phyloP scores from a whole-genome alignment of 768 basidiomycete genomes.

The Podaxis sp. region DNA sequence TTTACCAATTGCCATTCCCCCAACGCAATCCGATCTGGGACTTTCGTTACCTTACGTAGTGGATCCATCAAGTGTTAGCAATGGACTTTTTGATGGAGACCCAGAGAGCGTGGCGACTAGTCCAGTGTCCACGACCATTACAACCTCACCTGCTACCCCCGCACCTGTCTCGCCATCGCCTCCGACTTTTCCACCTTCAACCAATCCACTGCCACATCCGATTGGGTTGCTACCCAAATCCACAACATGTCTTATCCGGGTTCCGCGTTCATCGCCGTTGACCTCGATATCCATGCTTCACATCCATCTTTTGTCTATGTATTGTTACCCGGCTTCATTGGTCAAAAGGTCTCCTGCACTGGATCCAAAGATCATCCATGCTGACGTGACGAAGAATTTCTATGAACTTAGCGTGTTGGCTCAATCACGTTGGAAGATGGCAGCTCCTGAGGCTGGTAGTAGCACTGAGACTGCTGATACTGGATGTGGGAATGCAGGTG shows the following conservation, averaged over 20 bases:
- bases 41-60: slow-evolving; percentile 2
- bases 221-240: slow-evolving; percentile 49
- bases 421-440: slow-evolving; percentile 39
- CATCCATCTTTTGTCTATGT: slow-evolving; percentile 53
- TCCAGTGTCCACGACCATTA: slow-evolving; percentile 36
- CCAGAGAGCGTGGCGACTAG: slow-evolving; percentile 26
- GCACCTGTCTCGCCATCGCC: slow-evolving; percentile 1
- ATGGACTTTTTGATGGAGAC: background rate
- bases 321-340: slow-evolving; percentile 26
- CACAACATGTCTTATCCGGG: slow-evolving; percentile 55
- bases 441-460: background rate
- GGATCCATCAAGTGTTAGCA: background rate
- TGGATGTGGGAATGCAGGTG: background rate
- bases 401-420: slow-evolving; percentile 67
- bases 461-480: background rate
- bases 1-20: slow-evolving; percentile 7
- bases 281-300: slow-evolving; percentile 50
- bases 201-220: slow-evolving; percentile 22
- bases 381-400: slow-evolving; percentile 64
- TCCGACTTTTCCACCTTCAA: background rate
- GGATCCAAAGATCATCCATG: slow-evolving; percentile 27
- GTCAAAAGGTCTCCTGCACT: slow-evolving; percentile 12
- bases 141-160: slow-evolving; percentile 16
- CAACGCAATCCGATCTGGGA: slow-evolving; percentile 1
- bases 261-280: slow-evolving; percentile 40